These are phyloP conservation scores for Exophiala aquamarina DNA, from an alignment of 2,329 filamentous ascomycete species.

Conservation along the genomic window DNA sequence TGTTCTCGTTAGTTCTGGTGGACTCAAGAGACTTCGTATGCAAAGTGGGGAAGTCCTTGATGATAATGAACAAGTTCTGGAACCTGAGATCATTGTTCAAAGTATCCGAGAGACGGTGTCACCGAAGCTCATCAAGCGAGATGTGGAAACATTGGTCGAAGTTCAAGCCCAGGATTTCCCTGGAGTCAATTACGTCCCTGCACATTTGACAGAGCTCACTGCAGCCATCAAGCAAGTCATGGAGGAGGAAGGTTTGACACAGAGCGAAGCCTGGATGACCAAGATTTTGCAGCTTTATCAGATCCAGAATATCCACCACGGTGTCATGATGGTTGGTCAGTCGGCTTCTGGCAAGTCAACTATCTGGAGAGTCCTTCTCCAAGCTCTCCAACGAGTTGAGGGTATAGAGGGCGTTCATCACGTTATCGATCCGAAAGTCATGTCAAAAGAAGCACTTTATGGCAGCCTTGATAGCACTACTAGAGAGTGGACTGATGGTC, in stretches of 20 bases:
- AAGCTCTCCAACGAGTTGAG: slow-evolving; percentile 88
- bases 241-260: slow-evolving; percentile 79
- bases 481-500: slow-evolving; percentile 96
- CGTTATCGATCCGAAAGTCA: slow-evolving; percentile 98
- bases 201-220: slow-evolving; percentile 76
- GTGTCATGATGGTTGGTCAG: slow-evolving; percentile 99
- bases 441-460: slow-evolving; percentile 98
- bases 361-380: slow-evolving; percentile 88
- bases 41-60: slow-evolving; percentile 60
- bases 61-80: slow-evolving; percentile 61
- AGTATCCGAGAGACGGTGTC: slow-evolving; percentile 98
- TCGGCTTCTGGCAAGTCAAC: slow-evolving; percentile 97
- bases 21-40: slow-evolving; percentile 83
- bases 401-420: slow-evolving; percentile 91
- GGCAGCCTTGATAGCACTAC: slow-evolving; percentile 95
- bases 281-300: slow-evolving; percentile 97
- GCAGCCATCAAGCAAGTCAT: slow-evolving; percentile 80
- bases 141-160: slow-evolving; percentile 81
- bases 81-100: slow-evolving; percentile 97
- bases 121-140: slow-evolving; percentile 88
- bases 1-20: slow-evolving; percentile 95
- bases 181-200: slow-evolving; percentile 87
- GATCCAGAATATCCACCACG: slow-evolving; percentile 96
- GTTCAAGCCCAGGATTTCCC: slow-evolving; percentile 89
- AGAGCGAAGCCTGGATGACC: slow-evolving; percentile 94